phyloP scores from a whole-genome alignment of 805 yeast species.

The Kodamaea lidongshanica region DNA sequence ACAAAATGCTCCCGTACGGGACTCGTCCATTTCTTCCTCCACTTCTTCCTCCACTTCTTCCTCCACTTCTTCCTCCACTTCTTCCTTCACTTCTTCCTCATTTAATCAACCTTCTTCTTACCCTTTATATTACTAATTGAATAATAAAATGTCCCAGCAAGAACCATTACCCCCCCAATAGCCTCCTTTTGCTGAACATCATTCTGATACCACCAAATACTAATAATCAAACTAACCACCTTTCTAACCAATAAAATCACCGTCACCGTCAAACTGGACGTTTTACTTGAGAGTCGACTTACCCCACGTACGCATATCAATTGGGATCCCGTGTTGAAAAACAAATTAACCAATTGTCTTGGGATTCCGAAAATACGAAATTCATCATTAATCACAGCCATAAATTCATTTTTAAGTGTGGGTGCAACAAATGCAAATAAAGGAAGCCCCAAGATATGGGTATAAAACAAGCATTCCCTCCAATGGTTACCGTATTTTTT shows the following conservation, averaged over 20 bases:
- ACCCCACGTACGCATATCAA: slow-evolving; percentile 62
- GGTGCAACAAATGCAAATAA: slow-evolving; percentile 37
- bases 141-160: slow-evolving; percentile 43
- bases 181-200: slow-evolving; percentile 30
- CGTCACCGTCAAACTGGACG: slow-evolving; percentile 59
- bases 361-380: slow-evolving; percentile 8
- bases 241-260: slow-evolving; percentile 58
- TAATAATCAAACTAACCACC: slow-evolving; percentile 51
- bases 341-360: slow-evolving; percentile 11
- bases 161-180: slow-evolving; percentile 47
- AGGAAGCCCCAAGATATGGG: slow-evolving; percentile 52
- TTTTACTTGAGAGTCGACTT: slow-evolving; percentile 49
- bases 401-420: slow-evolving; percentile 13
- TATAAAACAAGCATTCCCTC: slow-evolving; percentile 60
- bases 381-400: slow-evolving; percentile 7
- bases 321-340: slow-evolving; percentile 18
- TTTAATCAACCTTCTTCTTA: slow-evolving; percentile 4
- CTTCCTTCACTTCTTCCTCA: no score
- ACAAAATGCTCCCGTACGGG: not conserved
- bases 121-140: slow-evolving; percentile 4
- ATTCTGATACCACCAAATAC: slow-evolving; percentile 49
- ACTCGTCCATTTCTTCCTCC: slow-evolving; percentile 6
- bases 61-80: slow-evolving; percentile 2
- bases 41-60: slow-evolving; percentile 14
- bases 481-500: slow-evolving; percentile 50